Base-by-base conservation (phyloP, 1,284 basidiomycete genomes). In the Flammula alnicola region DNA sequence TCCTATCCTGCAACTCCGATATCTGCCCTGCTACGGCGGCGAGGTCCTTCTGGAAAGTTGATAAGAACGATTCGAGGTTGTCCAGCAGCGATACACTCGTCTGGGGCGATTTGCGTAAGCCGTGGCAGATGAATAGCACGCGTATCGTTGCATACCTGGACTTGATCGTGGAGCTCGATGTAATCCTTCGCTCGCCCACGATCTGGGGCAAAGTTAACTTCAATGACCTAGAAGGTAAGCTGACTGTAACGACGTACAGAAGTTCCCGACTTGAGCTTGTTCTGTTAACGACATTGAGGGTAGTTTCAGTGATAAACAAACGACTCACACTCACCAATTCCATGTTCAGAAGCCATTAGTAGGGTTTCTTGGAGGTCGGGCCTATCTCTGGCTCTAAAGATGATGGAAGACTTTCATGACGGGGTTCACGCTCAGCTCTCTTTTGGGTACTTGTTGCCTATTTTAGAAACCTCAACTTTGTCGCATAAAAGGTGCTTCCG, bases 21-120 rank as follows among this genome's bases (percentile, higher is more conserved):
- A 99, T 97, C 65, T 99, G 95, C 0, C 93, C 91, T 2, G 96
- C 98, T 4, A 98, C 95, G 2, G 88, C 86, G 3, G 91, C 90
- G 4, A 99, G 78, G 69, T 99, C 95, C 58, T 81, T 88, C 69
- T 98, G 95, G 62, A 99, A 99, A 0, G 93, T 96, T 1, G 93
- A 93, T 8, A 98, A 79, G 67, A 98, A 98, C 2, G 83, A 78
- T 58, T 95, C 88, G 3, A 99, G 79, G 0, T 92, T 92, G 56
- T 91, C 85, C 38, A 98, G 76, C 32, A 98, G 77, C 56, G 79
- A 76, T 41, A 87, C 75, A 64, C 91, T 91, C 37, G 86, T 83
- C 90, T 93, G 56, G 14, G 36, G 12, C 22, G 29, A 31, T 29
- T 17, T 35, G 33, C n/a, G 14, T 11, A 38, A 35, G 17, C 25